Percentiles rank a stretch among this genome's conserved stretches.
phyloP scores from a whole-genome alignment of 176 grass and related monocot species.

The Miscanthus lutarioriparius region DNA sequence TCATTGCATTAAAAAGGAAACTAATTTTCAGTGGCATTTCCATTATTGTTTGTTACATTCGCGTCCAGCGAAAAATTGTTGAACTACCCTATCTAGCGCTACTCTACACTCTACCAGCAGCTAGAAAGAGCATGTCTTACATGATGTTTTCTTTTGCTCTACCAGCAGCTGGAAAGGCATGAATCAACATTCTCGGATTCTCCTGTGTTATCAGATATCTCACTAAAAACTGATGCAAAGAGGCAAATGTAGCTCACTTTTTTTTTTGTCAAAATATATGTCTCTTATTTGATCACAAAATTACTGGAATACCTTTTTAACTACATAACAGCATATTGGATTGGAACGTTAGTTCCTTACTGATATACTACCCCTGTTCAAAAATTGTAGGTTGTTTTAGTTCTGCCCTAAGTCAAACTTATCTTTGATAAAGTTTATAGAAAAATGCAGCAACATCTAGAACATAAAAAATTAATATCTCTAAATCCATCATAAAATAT shows the following conservation, averaged over 20 bases:
- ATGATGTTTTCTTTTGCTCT: constrained; percentile 33
- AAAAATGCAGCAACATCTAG: neutral
- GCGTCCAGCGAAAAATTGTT: neutral
- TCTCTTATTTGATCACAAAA: neutral
- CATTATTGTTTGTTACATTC: neutral
- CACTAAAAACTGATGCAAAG: neutral
- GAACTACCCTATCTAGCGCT: neutral
- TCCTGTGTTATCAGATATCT: neutral
- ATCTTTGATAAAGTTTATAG: neutral
- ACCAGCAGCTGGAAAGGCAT: neutral
- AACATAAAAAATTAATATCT: neutral
- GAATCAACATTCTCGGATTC: neutral
- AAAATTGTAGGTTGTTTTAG: neutral
- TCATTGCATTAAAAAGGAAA: neutral
- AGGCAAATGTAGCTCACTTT: neutral
- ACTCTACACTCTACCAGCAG: neutral
- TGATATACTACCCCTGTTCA: no score
- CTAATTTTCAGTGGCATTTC: neutral
- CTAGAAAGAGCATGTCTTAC: neutral
- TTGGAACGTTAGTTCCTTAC: neutral
- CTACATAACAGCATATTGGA: neutral
- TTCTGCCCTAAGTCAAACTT: neutral
- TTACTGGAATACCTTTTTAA: neutral
- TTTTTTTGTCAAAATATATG: neutral
- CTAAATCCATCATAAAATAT: neutral